Percentiles rank a stretch among this genome's conserved stretches.
These are phyloP conservation scores for Austropuccinia psidii DNA, from an alignment of 1,284 basidiomycete genomes.

Conservation along the genomic window DNA sequence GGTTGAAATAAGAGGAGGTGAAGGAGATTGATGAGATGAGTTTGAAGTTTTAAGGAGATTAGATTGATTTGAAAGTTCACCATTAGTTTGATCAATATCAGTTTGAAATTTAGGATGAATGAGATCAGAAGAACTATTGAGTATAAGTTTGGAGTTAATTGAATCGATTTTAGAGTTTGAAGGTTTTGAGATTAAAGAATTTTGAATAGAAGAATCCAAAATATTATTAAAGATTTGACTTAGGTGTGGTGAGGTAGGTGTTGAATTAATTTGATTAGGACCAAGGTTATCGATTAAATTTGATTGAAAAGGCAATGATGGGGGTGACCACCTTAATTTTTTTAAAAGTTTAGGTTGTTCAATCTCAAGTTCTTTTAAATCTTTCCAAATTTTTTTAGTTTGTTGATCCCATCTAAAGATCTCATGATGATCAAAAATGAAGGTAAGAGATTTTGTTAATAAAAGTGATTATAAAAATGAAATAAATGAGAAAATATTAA, in stretches of 20 bases:
- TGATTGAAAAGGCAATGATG: background rate
- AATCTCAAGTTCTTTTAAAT: slow-evolving; percentile 15
- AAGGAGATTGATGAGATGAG: background rate
- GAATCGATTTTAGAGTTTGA: slow-evolving; percentile 13
- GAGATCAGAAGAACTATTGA: background rate
- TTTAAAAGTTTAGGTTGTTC: slow-evolving; percentile 13
- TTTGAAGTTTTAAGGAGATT: too few species aligned
- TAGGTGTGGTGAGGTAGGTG: background rate
- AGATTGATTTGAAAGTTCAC: background rate
- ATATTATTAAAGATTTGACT: background rate
- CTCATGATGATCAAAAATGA: background rate
- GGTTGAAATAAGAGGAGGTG: background rate
- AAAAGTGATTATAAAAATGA: background rate
- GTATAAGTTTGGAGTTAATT: background rate
- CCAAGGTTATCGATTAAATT: too few species aligned
- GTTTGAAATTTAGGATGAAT: background rate
- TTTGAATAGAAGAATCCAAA: background rate
- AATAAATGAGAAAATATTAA: background rate
- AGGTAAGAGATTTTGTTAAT: background rate
- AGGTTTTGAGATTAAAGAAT: background rate
- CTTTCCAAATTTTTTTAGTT: slow-evolving; percentile 15
- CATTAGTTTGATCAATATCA: background rate
- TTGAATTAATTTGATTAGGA: too few species aligned
- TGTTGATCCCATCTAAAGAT: slow-evolving; percentile 32
- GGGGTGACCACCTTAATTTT: slow-evolving; percentile 21